phyloP scores from a whole-genome alignment of 805 yeast genomes.

The Grigorovia yakushimaensis region DNA sequence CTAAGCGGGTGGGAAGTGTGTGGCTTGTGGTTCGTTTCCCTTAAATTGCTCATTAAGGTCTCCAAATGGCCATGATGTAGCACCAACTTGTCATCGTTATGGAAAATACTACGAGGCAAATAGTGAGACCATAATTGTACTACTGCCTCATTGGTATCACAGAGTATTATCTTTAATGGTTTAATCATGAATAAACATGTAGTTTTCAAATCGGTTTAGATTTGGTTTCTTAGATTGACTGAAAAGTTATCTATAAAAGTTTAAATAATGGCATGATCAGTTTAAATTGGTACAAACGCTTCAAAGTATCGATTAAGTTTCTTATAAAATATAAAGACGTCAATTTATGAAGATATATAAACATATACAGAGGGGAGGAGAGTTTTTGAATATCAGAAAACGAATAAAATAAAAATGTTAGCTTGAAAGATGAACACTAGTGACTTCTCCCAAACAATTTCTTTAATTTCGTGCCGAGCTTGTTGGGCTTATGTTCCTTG shows the following conservation, averaged over 20 bases:
- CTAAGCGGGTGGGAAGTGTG: not conserved
- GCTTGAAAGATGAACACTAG: not conserved
- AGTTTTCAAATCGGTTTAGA: not conserved
- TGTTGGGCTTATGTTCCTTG: slow-evolving; percentile 20
- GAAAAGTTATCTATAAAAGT: too few relatives aligned
- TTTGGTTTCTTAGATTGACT: too few relatives aligned
- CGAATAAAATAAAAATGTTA: not conserved
- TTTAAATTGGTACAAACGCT: too few relatives aligned
- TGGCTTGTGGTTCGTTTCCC: not conserved
- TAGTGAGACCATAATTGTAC: slow-evolving; percentile 11
- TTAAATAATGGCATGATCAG: too few relatives aligned
- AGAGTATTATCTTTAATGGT: slow-evolving; percentile 11
- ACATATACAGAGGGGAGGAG: too few relatives aligned
- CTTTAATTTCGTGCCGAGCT: slow-evolving; percentile 31
- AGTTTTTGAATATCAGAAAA: too few relatives aligned
- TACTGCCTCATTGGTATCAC: slow-evolving; percentile 15
- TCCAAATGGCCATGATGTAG: slow-evolving; percentile 12
- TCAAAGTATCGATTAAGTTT: too few relatives aligned
- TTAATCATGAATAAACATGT: too few relatives aligned
- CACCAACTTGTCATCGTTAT: slow-evolving; percentile 5
- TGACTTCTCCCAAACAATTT: slow-evolving; percentile 33
- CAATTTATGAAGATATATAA: too few relatives aligned
- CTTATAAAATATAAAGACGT: too few relatives aligned
- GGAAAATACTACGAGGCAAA: slow-evolving; percentile 5
- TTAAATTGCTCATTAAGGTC: slow-evolving; percentile 4